Percentiles rank a stretch among this genome's conserved stretches.
Evolutionary conservation across 345 rosid genomes (phyloP).

Genomic region (Eutrema heterophyllum): DNA sequence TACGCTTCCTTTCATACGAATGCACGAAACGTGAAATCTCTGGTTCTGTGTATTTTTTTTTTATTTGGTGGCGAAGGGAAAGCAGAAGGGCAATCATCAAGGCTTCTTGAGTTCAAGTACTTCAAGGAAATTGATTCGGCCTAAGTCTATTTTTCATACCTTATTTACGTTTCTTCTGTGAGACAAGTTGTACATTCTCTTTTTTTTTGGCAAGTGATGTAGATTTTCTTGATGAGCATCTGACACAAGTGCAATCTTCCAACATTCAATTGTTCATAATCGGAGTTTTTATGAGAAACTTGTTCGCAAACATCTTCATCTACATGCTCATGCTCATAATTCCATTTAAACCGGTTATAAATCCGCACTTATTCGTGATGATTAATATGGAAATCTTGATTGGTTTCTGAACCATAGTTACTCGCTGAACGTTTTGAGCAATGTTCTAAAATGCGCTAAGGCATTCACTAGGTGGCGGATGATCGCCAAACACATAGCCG

Average conservation of each 20-base stretch:
- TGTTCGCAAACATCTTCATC: background rate
- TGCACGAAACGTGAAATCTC: slow-evolving; percentile 1
- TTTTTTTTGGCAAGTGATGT: slow-evolving; percentile 27
- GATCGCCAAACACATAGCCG: too few species aligned
- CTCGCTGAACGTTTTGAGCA: too few species aligned
- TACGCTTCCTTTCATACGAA: background rate
- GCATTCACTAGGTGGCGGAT: too few species aligned
- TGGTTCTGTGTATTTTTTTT: background rate
- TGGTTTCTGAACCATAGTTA: too few species aligned
- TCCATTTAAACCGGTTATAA: background rate
- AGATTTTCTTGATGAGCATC: slow-evolving; percentile 37
- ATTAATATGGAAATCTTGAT: background rate
- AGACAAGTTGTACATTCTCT: slow-evolving; percentile 31
- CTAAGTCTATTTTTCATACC: slow-evolving; percentile 67
- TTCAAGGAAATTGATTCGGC: slow-evolving; percentile 35
- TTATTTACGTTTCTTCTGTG: slow-evolving; percentile 75
- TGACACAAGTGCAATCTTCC: slow-evolving; percentile 29
- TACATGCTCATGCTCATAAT: background rate
- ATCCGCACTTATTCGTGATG: background rate
- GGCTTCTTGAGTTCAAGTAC: slow-evolving; percentile 38
- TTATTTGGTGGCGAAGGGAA: slow-evolving; percentile 39
- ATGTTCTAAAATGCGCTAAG: too few species aligned
- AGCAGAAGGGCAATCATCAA: slow-evolving; percentile 38
- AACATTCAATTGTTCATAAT: slow-evolving; percentile 23
- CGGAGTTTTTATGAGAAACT: background rate